Evolutionary conservation across 345 rosid genomes (phyloP).

Genomic region (Hirschfeldia incana): DNA sequence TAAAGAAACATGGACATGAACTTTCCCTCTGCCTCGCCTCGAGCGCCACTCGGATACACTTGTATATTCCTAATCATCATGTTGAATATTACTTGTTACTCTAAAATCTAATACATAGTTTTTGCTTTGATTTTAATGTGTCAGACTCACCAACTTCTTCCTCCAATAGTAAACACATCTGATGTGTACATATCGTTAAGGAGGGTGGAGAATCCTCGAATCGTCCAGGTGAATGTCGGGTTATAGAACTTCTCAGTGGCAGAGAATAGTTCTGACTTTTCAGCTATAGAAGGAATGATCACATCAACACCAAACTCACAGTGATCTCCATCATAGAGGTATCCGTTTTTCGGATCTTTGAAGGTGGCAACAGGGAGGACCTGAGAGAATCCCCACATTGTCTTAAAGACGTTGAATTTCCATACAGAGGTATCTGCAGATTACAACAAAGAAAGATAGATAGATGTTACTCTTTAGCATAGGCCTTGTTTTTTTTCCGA

Average conservation of each 20-base stretch:
- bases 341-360: background rate
- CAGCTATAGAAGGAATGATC: background rate
- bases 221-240: background rate
- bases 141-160: background rate
- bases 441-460: background rate
- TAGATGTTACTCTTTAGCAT: background rate
- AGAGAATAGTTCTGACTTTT: background rate
- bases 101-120: background rate
- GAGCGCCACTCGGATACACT: constrained; percentile 17
- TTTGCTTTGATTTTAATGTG: background rate
- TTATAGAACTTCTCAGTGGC: background rate
- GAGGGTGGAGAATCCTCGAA: background rate
- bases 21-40: background rate
- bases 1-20: constrained; percentile 7
- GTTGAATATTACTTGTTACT: background rate
- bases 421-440: too few species aligned
- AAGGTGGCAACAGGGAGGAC: background rate
- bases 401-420: background rate
- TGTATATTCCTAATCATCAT: constrained; percentile 8
- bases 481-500: too few species aligned
- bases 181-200: background rate
- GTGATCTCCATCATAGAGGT: constrained; percentile 3
- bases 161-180: background rate
- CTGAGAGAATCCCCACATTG: constrained; percentile 5
- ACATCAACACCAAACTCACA: constrained; percentile 1